Conservation (phyloP, 352 stramenopile species). For the Phytophthora sp. region DNA sequence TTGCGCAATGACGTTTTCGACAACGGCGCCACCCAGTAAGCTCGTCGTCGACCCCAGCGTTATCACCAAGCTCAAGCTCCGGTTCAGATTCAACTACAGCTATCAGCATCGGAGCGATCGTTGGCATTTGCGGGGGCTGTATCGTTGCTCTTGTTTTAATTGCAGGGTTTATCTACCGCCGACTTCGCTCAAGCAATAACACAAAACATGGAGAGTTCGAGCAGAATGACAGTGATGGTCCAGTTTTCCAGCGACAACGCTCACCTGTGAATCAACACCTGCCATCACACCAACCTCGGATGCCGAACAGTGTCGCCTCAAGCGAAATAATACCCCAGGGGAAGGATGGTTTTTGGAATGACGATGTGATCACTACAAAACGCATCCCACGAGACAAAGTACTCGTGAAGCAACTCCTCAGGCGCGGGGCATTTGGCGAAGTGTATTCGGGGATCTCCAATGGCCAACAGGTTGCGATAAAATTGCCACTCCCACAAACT, state of each 20-base stretch:
- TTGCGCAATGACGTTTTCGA: too few relatives aligned
- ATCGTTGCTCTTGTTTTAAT: neutral
- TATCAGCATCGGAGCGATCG: neutral
- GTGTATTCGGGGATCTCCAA: conserved; percentile 40
- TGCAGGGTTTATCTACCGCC: neutral
- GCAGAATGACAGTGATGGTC: neutral
- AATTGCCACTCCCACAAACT: conserved; percentile 32
- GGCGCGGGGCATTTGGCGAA: conserved; percentile 37
- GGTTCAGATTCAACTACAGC: neutral
- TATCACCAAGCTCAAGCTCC: neutral
- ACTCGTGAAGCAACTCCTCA: conserved; percentile 20
- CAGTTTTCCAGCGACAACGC: neutral
- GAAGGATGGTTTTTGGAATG: conserved; percentile 22
- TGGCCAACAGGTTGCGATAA: conserved; percentile 35
- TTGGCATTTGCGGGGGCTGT: neutral
- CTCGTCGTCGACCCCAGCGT: neutral
- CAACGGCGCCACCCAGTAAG: neutral
- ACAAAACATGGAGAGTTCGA: neutral
- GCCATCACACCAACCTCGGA: neutral
- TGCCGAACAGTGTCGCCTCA: neutral
- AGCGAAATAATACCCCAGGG: neutral
- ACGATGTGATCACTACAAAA: conserved; percentile 29
- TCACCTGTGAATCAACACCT: neutral
- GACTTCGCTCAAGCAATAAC: neutral
- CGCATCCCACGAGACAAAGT: conserved; percentile 36